Percentiles rank a stretch among this genome's conserved stretches.
Evolutionary conservation across 2,329 filamentous ascomycete genomes (phyloP).

Genomic region (Orbilia oligospora): DNA sequence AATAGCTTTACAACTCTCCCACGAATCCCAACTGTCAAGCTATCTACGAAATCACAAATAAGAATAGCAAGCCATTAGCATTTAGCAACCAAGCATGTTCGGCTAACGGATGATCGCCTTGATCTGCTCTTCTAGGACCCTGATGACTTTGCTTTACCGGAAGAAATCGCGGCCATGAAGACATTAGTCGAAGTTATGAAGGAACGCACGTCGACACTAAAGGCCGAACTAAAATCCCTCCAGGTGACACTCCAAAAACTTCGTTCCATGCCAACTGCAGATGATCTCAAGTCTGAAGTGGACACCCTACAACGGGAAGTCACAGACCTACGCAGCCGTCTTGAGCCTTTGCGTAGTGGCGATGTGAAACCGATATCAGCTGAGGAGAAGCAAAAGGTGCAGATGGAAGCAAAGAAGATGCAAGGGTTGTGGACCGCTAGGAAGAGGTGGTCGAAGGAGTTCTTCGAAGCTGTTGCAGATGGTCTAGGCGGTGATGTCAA

Average conservation of each 20-base stretch:
- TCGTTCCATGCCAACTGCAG: constrained; percentile 62
- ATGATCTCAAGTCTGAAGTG: constrained; percentile 62
- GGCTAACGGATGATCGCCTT: constrained; percentile 34
- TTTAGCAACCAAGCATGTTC: constrained; percentile 38
- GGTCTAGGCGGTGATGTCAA: constrained; percentile 61
- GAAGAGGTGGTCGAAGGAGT: constrained; percentile 63
- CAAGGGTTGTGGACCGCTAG: constrained; percentile 61
- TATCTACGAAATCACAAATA: constrained; percentile 20
- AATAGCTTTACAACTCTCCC: constrained; percentile 12
- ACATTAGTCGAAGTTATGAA: constrained; percentile 68
- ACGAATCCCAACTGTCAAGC: constrained; percentile 22
- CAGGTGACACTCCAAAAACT: constrained; percentile 63
- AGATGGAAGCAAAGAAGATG: constrained; percentile 61
- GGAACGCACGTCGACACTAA: constrained; percentile 60
- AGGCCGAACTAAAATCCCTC: constrained; percentile 63
- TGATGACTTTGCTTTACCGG: constrained; percentile 69
- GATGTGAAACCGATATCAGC: constrained; percentile 62
- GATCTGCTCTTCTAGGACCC: constrained; percentile 68
- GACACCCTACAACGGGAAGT: constrained; percentile 61
- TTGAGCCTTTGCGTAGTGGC: constrained; percentile 61
- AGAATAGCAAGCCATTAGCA: background rate
- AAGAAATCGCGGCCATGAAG: constrained; percentile 71
- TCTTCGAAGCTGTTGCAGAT: constrained; percentile 62
- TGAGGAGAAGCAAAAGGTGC: constrained; percentile 62
- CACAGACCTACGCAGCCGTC: constrained; percentile 57